Evolutionary conservation across 306 rosid genomes (phyloP), one percentile per base, ranked within the genome.

Genomic region (Dicorynia guianensis): DNA sequence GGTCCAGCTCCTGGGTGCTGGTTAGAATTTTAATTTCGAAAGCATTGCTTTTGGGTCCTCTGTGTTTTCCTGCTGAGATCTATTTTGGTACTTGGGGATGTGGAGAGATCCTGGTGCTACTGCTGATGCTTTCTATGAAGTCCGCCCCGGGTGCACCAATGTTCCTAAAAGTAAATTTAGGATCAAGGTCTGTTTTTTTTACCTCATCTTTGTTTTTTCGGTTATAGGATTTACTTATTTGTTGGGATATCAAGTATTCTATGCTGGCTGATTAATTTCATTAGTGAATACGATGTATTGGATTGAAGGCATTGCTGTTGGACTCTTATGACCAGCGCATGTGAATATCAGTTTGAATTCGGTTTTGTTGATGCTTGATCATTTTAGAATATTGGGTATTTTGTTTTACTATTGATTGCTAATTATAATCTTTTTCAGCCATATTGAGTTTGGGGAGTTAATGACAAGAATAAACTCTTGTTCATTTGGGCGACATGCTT

Each of bases 131-230:
- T 96, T 85, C 86, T 96, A 96, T 69, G 90, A 92, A 90, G 74
- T 79, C 63, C 96, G 98, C n/a, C 87, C 97, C 0, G 98, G 92
- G 69, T 92, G 99, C 84, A 96, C 91, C 0, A 96, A 96, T 90
- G 91, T 89, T 34, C 98, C 99, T 72, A 92, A 88, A 76, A 83
- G 90, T 67, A 81, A 85, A 67, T 96, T 96, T 85, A 96, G 87
- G 38, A 96, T 96, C 86, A 92, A 88, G 98, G 99, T 92, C 15
- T 3, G 50, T 79, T 9, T 55, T 9, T 55, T 44, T 62, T 2
- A 40, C 35, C 11, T 7, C 2, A 8, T 8, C 12, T 7, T 3
- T 4, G 0, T 6, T 13, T 8, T 38, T 43, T 40, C 9, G 4
- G 14, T 3, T 17, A 11, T 52, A 17, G 17, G 13, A 3, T 25